Evolutionary conservation across 176 grass and related monocot genomes (phyloP), one percentile per base, ranked within the genome.

Genomic region (Eleusine indica): DNA sequence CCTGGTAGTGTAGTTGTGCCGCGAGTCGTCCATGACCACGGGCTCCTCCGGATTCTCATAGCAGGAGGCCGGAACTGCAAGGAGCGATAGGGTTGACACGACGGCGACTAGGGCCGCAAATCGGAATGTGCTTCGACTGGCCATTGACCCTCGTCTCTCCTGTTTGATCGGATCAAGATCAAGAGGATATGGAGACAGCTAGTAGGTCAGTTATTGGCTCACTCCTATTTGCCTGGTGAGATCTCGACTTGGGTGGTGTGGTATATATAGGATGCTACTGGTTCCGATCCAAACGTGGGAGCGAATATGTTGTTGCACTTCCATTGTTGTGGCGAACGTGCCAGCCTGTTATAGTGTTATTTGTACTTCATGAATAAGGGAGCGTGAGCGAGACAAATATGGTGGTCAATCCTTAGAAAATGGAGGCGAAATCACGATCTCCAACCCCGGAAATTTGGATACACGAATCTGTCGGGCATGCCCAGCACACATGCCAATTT

Each of bases 231-330:
- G 19, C 28, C 12, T 83, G 74, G 39, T 14, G 32, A 60, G 16
- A 4, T 14, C 30, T n/a, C 38, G 39, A 8, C 11, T 15, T n/a
- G n/a, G 19, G 4, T 35, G 32, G 32, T 35, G 2, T 30, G 9
- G 52, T 49, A 77, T 77, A 56, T 86, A 86, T 89, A 89, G 57
- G 25, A 39, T 48, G 87, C 0, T 35, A 7, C 19, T 76, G 19
- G 56, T 5, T 8, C n/a, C 21, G 5, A n/a, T 71, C 14, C 39
- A 70, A 85, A 89, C 88, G 88, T 89, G 88, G 73, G 56, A 71
- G 47, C 88, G 38, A 76, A 89, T 89, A 56, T 57, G 81, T 35
- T 35, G 32, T 35, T 74, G 75, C 15, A 19, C 65, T 48, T 44
- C 18, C 70, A 65, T 30, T 21, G 65, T 30, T 37, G 25, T 13